These are phyloP conservation scores for Coccomyxa subellipsoidea DNA, from an alignment of 163 green algal genomes.

Conservation along the genomic window DNA sequence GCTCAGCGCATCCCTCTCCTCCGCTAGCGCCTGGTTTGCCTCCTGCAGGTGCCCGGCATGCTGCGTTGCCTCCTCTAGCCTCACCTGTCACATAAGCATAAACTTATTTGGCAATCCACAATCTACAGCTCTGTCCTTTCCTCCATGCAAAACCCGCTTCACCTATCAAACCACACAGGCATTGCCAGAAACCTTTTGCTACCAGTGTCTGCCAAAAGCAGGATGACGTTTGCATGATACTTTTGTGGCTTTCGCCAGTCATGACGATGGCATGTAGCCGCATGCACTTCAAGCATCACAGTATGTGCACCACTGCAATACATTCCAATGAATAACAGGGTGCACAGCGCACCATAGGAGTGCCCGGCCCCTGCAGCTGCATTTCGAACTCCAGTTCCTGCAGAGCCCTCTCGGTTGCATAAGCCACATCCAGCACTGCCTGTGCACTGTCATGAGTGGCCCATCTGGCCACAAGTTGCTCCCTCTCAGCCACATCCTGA, in stretches of 20 bases:
- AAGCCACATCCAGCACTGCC: background rate
- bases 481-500: background rate
- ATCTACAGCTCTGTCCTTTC: too few species aligned
- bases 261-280: too few species aligned
- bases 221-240: background rate
- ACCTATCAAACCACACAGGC: too few species aligned
- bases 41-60: background rate
- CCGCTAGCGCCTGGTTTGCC: background rate
- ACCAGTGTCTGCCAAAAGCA: background rate
- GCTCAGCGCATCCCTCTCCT: background rate
- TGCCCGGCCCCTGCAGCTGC: background rate
- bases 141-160: background rate
- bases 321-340: background rate
- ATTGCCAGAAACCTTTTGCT: background rate
- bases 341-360: background rate
- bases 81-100: too few species aligned
- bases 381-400: background rate
- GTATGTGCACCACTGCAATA: background rate
- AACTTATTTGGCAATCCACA: too few species aligned
- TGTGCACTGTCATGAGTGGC: background rate
- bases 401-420: background rate
- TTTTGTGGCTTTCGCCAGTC: too few species aligned
- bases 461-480: background rate
- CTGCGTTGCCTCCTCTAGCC: background rate
- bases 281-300: too few species aligned